These are phyloP conservation scores for Cladorrhinum sp. DNA, from an alignment of 2,329 filamentous ascomycete species.

Conservation along the genomic window DNA sequence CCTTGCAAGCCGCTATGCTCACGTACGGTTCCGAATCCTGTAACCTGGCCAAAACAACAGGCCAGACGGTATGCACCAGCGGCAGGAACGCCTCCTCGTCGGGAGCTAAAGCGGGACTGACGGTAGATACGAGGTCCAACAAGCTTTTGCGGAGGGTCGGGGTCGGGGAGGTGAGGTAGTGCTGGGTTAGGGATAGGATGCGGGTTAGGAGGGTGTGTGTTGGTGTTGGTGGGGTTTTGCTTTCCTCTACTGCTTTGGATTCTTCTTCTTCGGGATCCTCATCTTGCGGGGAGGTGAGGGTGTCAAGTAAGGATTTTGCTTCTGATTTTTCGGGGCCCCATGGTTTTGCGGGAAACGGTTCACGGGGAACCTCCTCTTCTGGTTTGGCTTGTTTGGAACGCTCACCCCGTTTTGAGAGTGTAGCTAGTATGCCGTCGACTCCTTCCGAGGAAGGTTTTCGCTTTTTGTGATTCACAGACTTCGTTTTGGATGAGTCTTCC, in stretches of 20 bases:
- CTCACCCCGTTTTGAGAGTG: conserved; percentile 62
- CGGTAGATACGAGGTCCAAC: conserved; percentile 70
- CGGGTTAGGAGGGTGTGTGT: conserved; percentile 78
- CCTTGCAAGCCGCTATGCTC: conserved; percentile 64
- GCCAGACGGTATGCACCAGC: conserved; percentile 87
- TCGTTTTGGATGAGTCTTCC: conserved; percentile 36
- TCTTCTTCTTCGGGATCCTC: conserved; percentile 33
- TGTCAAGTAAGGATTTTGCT: conserved; percentile 33
- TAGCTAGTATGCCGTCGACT: conserved; percentile 47
- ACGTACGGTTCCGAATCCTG: conserved; percentile 68
- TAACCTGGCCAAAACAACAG: conserved; percentile 67
- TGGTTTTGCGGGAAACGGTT: conserved; percentile 36
- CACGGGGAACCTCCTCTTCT: conserved; percentile 28
- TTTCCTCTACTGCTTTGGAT: conserved; percentile 30
- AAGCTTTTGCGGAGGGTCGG: conserved; percentile 75
- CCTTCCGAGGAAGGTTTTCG: conserved; percentile 31
- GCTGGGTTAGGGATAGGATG: conserved; percentile 79
- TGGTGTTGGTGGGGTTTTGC: conserved; percentile 63
- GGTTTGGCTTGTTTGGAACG: conserved; percentile 36
- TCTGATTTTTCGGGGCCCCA: conserved; percentile 32
- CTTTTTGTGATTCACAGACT: conserved; percentile 44
- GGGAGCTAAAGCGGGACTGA: conserved; percentile 66
- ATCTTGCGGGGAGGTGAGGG: conserved; percentile 28
- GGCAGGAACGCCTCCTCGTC: conserved; percentile 85
- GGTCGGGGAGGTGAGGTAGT: conserved; percentile 84